Percentiles rank a stretch among this genome's conserved stretches.
These are phyloP conservation scores for Lenwebbia sp. DNA, from an alignment of 345 rosid species.

Conservation along the genomic window DNA sequence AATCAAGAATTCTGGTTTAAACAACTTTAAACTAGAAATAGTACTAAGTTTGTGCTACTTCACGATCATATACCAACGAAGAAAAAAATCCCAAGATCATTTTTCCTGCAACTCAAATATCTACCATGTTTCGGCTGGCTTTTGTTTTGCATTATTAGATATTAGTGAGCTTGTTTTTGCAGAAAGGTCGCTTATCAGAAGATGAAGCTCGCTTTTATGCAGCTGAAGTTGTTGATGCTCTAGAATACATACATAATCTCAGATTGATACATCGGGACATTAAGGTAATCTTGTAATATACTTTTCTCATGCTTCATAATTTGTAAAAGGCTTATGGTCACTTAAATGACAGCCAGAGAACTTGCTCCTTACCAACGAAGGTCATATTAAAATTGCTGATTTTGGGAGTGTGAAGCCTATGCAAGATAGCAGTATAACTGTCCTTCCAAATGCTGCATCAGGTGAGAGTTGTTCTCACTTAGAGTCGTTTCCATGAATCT, in stretches of 20 bases:
- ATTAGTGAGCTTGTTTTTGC: slow-evolving; percentile 7
- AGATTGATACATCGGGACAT: slow-evolving; percentile 97
- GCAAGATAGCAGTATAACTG: slow-evolving; percentile 84
- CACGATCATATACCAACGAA: background rate
- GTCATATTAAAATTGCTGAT: slow-evolving; percentile 93
- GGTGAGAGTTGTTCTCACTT: slow-evolving; percentile 28
- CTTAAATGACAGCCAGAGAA: slow-evolving; percentile 81
- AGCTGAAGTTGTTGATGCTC: slow-evolving; percentile 93
- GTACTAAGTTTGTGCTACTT: background rate
- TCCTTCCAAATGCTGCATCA: slow-evolving; percentile 90
- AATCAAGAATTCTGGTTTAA: background rate
- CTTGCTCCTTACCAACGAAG: slow-evolving; percentile 64
- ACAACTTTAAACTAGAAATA: background rate
- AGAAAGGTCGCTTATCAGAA: slow-evolving; percentile 79
- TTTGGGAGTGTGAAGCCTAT: slow-evolving; percentile 98
- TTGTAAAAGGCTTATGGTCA: slow-evolving; percentile 6
- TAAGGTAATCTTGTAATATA: slow-evolving; percentile 42
- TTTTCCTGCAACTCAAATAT: background rate
- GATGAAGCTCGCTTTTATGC: slow-evolving; percentile 88
- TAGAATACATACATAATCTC: slow-evolving; percentile 84
- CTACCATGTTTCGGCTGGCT: background rate
- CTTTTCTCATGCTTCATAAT: background rate
- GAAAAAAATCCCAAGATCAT: background rate
- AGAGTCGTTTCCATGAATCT: background rate
- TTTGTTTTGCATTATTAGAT: background rate